Conservation (phyloP, 169 alveolate genomes). For the Cryptosporidium felis region DNA sequence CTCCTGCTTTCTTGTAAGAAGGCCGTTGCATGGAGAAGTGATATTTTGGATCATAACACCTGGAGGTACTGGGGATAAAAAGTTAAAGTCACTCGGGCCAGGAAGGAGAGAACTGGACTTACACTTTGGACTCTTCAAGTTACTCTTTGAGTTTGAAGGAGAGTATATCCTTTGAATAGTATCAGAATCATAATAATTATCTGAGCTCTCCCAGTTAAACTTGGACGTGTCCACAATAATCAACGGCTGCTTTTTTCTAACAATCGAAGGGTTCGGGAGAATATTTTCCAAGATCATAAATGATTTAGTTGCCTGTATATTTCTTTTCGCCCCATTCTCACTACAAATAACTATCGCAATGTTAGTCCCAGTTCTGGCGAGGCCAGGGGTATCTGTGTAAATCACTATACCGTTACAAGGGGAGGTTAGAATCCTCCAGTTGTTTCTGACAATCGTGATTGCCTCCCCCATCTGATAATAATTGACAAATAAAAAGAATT, state of each 20-base stretch:
- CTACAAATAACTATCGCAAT: slow-evolving; percentile 39
- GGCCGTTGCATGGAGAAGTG: slow-evolving; percentile 49
- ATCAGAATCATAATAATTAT: not conserved
- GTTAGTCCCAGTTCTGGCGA: slow-evolving; percentile 28
- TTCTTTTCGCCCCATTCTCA: not conserved
- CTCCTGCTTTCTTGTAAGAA: not conserved
- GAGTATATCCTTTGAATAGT: not conserved
- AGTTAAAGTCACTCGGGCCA: not conserved
- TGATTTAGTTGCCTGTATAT: slow-evolving; percentile 40
- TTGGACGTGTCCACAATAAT: slow-evolving; percentile 33
- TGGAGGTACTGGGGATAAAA: not conserved
- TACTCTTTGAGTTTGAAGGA: not conserved
- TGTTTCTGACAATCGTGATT: slow-evolving; percentile 20
- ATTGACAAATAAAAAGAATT: not conserved
- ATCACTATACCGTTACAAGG: slow-evolving; percentile 57
- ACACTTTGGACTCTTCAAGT: slow-evolving; percentile 14
- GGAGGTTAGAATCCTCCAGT: slow-evolving; percentile 48
- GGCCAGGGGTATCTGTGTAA: slow-evolving; percentile 53
- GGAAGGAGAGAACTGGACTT: slow-evolving; percentile 1
- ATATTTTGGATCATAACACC: slow-evolving; percentile 14
- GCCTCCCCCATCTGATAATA: slow-evolving; percentile 53
- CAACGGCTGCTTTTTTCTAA: slow-evolving; percentile 19
- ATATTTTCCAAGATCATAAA: slow-evolving; percentile 17
- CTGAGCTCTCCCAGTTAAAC: not conserved
- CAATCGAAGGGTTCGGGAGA: slow-evolving; percentile 62